These are phyloP conservation scores for Canavalia ensiformis DNA, from an alignment of 306 rosid genomes.

Conservation along the genomic window DNA sequence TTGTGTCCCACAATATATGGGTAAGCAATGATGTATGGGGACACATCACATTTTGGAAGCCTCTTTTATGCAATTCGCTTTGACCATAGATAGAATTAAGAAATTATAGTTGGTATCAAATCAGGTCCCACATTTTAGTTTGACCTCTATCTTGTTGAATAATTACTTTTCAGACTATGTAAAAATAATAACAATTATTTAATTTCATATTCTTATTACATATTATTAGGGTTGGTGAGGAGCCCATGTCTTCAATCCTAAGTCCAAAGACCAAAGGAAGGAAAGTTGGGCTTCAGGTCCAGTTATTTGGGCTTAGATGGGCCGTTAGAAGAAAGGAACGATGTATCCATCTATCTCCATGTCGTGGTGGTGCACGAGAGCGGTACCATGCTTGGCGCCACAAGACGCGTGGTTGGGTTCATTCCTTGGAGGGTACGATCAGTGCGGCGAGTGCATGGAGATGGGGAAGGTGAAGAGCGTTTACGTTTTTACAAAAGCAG, in stretches of 20 bases:
- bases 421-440: conserved; percentile 24
- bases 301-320: not conserved
- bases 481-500: conserved; percentile 70
- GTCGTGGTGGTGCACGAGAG: not conserved
- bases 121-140: not conserved
- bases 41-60: not conserved
- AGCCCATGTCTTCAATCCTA: not conserved
- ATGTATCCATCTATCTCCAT: not conserved
- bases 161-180: not conserved
- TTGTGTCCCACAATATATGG: conserved; percentile 35
- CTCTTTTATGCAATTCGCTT: not conserved
- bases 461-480: conserved; percentile 29
- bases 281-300: not conserved
- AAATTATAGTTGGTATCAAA: not conserved
- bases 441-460: conserved; percentile 50
- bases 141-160: not conserved
- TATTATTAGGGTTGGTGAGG: no score
- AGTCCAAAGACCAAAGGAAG: not conserved
- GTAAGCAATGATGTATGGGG: not conserved
- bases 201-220: no score
- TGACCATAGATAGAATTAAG: not conserved
- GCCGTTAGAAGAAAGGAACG: not conserved
- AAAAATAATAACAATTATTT: no score
- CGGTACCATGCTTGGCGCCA: conserved; percentile 56
- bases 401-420: conserved; percentile 37